Evolutionary conservation across 2,329 filamentous ascomycete species (phyloP).

Genomic region (Alternaria arborescens): DNA sequence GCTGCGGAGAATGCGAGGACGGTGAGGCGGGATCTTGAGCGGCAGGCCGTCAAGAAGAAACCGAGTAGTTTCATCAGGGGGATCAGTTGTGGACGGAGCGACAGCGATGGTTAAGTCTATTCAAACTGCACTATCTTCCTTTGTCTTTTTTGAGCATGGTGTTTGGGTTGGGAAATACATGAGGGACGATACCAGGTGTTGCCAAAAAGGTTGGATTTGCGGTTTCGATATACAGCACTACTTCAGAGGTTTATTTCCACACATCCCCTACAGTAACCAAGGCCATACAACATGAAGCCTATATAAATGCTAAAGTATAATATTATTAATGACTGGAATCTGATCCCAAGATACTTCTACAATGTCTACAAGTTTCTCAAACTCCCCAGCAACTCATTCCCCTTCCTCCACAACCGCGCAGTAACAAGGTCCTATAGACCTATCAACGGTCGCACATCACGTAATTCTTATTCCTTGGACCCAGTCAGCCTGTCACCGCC

Average conservation of each 20-base stretch:
- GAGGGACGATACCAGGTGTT: conserved; percentile 1
- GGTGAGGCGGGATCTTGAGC: conserved; percentile 9
- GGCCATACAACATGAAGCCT: not conserved
- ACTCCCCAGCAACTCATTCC: not conserved
- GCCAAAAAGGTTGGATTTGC: not conserved
- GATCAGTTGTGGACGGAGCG: conserved; percentile 43
- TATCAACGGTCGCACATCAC: not conserved
- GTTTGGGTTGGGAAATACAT: not conserved
- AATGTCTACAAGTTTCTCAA: not conserved
- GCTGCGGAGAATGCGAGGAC: conserved; percentile 5
- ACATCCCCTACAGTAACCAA: not conserved
- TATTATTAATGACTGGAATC: not conserved
- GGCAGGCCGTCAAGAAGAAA: conserved; percentile 22
- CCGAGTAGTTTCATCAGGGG: conserved; percentile 42
- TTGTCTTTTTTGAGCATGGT: not conserved
- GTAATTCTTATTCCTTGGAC: not conserved
- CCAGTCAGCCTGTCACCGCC: not conserved
- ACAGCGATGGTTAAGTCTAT: conserved; percentile 4
- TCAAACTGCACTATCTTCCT: not conserved
- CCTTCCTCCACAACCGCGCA: not conserved
- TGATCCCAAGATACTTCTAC: not conserved
- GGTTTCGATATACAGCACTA: not conserved
- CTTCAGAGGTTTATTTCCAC: not conserved
- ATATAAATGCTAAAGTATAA: not conserved
- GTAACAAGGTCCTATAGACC: not conserved